Evolutionary conservation across 371 early-diverging fungal genomes (phyloP).

Genomic region (Rhizopus arrhizus): DNA sequence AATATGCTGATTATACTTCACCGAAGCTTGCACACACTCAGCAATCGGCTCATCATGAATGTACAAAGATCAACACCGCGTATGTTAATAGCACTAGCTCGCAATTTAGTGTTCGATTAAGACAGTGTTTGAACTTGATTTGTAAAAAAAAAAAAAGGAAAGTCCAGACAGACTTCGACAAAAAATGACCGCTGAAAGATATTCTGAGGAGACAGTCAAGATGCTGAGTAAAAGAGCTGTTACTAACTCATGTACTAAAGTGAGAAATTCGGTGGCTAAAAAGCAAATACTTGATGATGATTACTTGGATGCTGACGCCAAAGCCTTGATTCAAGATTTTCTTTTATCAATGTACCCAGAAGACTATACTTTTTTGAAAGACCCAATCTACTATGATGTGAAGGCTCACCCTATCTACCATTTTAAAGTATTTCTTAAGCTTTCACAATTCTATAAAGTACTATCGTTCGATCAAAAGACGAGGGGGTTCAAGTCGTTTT

Average conservation of each 20-base stretch:
- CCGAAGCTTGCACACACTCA: constrained; percentile 3
- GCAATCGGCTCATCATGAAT: not conserved
- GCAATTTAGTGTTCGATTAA: not conserved
- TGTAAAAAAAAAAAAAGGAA: constrained; percentile 1
- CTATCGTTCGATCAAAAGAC: not conserved
- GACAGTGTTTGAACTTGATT: no score
- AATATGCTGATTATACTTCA: constrained; percentile 2
- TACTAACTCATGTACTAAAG: constrained; percentile 1
- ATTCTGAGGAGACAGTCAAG: not conserved
- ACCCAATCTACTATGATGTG: not conserved
- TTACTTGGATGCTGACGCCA: no score
- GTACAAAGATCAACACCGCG: not conserved
- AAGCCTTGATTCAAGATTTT: no score
- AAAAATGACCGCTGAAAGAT: constrained; percentile 1
- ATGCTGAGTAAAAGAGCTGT: not conserved
- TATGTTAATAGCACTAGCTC: constrained; percentile 2
- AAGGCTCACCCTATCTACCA: not conserved
- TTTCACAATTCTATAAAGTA: not conserved
- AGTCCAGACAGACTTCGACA: not conserved
- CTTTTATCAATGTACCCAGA: not conserved
- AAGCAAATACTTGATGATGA: no score
- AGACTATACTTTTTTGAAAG: not conserved
- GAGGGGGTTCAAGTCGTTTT: not conserved
- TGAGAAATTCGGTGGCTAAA: not conserved
- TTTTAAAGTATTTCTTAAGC: not conserved